Evolutionary conservation across 305 asterid genomes (phyloP), one percentile per base, ranked within the genome.

Genomic region (Ilex paraguariensis): DNA sequence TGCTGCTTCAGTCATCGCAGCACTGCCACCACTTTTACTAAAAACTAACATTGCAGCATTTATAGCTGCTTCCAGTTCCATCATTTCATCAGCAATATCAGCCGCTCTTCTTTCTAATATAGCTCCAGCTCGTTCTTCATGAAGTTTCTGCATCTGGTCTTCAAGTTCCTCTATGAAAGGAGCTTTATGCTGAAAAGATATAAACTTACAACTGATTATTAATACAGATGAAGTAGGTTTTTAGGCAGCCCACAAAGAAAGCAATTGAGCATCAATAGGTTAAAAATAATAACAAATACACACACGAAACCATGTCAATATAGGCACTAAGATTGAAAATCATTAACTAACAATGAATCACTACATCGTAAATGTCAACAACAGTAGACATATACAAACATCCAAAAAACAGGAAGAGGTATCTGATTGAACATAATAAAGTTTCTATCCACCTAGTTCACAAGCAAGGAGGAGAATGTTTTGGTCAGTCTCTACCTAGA

Each of bases 81-180:
- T 73, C 69, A 90, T 73, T 79, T 93, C 97, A 10, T 93, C 98
- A 44, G 70, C 79, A 70, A 82, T 80, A 73, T 90, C 96, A 64
- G 94, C 94, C 58, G 79, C 62, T 76, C 97, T 81, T 77, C 98
- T 86, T 72, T 90, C 96, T 53, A 66, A 17, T 57, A 84, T 78
- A 62, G 95, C 83, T 54, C 74, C 84, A 42, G 97, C 97, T 64
- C 92, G 94, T 66, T 90, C 80, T 81, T 90, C 90, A 15, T 86
- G 88, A 77, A 90, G 94, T 67, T 90, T 81, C 75, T 84, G 93
- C 83, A 90, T 81, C 64, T 84, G 94, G 61, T 90, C 95, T 73
- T 90, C 98, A 54, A 93, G 95, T 79, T 93, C 97, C 77, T 90
- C 97, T 33, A 93, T 87, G 73, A 65, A 87, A 59, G 97, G 97